These are phyloP conservation scores for Fusarium newnesense DNA, from an alignment of 2,329 filamentous ascomycete species.

Conservation along the genomic window DNA sequence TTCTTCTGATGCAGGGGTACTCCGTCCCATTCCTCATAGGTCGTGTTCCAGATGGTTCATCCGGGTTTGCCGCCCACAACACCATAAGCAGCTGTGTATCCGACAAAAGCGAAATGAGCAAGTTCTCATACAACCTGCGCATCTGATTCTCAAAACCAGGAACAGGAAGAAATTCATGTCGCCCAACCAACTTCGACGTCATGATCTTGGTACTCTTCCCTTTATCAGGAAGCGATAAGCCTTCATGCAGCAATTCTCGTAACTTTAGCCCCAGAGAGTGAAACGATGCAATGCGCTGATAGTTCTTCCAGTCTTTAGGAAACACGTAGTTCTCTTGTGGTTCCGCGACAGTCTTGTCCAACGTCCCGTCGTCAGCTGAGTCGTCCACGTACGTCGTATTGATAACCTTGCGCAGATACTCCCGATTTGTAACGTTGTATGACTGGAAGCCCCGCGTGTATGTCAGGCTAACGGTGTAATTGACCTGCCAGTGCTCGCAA, in stretches of 20 bases:
- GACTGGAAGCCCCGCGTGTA: constrained; percentile 29
- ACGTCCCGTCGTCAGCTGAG: constrained; percentile 4
- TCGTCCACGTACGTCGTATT: constrained; percentile 14
- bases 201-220: neutral
- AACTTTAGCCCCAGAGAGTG: constrained; percentile 17
- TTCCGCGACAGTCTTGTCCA: constrained; percentile 12
- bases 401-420: constrained; percentile 25
- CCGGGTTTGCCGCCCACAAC: constrained; percentile 20
- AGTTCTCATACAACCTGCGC: constrained; percentile 18
- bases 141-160: neutral
- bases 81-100: constrained; percentile 27
- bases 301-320: neutral
- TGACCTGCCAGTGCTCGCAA: constrained; percentile 32
- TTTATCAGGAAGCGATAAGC: neutral
- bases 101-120: constrained; percentile 27
- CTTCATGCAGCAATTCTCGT: constrained; percentile 13
- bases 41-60: constrained; percentile 1
- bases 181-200: constrained; percentile 5
- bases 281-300: constrained; percentile 16
- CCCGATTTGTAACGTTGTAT: constrained; percentile 13
- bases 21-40: neutral
- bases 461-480: constrained; percentile 21
- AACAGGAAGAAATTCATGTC: constrained; percentile 20
- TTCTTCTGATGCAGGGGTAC: constrained; percentile 17
- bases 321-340: constrained; percentile 21